A percentile compares a stretch with the other conserved stretches of the same genome.
These are phyloP conservation scores for Lactuca saligna DNA, from an alignment of 129 eudicot genomes.

Conservation along the genomic window DNA sequence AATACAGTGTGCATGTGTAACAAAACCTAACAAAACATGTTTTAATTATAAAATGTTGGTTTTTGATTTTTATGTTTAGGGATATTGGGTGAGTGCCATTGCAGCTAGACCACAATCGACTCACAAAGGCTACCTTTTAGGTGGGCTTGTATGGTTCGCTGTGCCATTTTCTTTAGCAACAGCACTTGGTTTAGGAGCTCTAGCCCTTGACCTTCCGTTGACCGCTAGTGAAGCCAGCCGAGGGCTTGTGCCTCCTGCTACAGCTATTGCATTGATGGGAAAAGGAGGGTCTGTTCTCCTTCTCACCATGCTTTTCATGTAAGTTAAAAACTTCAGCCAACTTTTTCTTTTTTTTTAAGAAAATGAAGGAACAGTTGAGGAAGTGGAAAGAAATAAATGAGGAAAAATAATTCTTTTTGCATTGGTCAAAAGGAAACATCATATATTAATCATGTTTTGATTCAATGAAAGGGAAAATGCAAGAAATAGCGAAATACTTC, in stretches of 20 bases:
- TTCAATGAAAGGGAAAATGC: too few species aligned
- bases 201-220: slow-evolving; percentile 89
- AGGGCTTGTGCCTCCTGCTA: slow-evolving; percentile 97
- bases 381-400: too few species aligned
- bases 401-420: too few species aligned
- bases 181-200: slow-evolving; percentile 85
- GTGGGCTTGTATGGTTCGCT: slow-evolving; percentile 96
- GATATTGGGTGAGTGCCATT: slow-evolving; percentile 98
- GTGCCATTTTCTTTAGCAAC: slow-evolving; percentile 97
- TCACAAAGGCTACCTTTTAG: slow-evolving; percentile 92
- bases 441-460: too few species aligned
- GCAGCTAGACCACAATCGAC: slow-evolving; percentile 99
- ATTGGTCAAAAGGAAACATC: too few species aligned
- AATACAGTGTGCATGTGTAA: neutral
- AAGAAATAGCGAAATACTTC: too few species aligned
- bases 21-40: neutral
- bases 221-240: slow-evolving; percentile 85
- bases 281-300: slow-evolving; percentile 93
- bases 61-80: slow-evolving; percentile 42
- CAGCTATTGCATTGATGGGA: slow-evolving; percentile 97
- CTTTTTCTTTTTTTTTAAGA: too few species aligned
- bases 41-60: neutral
- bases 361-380: too few species aligned
- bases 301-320: slow-evolving; percentile 98
- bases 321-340: slow-evolving; percentile 20